phyloP scores from a whole-genome alignment of 2,329 filamentous ascomycete species.

The Exophiala xenobiotica region DNA sequence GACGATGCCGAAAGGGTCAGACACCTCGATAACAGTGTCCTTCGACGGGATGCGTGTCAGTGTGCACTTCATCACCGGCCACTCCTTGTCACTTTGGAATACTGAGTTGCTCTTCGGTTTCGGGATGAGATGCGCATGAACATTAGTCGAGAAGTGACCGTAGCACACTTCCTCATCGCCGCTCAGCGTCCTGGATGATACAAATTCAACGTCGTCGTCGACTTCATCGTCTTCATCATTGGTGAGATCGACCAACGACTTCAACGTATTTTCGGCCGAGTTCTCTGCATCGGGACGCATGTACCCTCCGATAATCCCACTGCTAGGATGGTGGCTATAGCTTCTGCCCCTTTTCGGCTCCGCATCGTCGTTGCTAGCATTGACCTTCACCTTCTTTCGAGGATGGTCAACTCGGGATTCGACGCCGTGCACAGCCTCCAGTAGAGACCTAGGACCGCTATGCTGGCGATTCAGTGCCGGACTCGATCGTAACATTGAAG shows the following conservation, averaged over 20 bases:
- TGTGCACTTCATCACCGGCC: conserved; percentile 30
- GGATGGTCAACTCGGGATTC: conserved; percentile 63
- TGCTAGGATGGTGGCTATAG: conserved; percentile 48
- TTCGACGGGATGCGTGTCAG: conserved; percentile 18
- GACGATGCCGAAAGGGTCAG: conserved; percentile 67
- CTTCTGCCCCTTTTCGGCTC: conserved; percentile 5
- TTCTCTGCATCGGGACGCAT: conserved; percentile 60
- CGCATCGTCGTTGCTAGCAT: conserved; percentile 29
- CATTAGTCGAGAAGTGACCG: conserved; percentile 25
- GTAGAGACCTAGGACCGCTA: conserved; percentile 47
- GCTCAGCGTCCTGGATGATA: conserved; percentile 17
- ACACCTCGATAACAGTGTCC: conserved; percentile 64
- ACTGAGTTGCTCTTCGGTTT: conserved; percentile 22
- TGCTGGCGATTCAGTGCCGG: conserved; percentile 2
- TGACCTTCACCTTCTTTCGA: conserved; percentile 64
- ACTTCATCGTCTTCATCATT: conserved; percentile 30
- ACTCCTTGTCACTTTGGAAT: conserved; percentile 23
- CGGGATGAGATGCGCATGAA: conserved; percentile 27
- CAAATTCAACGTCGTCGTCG: conserved; percentile 53
- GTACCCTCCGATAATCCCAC: conserved; percentile 62
- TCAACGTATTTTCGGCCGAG: conserved; percentile 52
- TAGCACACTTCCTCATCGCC: conserved; percentile 31
- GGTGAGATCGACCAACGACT: conserved; percentile 39
- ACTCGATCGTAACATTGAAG: neutral
- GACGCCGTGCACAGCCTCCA: conserved; percentile 75